Base-by-base conservation (phyloP, 2,329 filamentous ascomycete genomes). In the Cercospora sojina region DNA sequence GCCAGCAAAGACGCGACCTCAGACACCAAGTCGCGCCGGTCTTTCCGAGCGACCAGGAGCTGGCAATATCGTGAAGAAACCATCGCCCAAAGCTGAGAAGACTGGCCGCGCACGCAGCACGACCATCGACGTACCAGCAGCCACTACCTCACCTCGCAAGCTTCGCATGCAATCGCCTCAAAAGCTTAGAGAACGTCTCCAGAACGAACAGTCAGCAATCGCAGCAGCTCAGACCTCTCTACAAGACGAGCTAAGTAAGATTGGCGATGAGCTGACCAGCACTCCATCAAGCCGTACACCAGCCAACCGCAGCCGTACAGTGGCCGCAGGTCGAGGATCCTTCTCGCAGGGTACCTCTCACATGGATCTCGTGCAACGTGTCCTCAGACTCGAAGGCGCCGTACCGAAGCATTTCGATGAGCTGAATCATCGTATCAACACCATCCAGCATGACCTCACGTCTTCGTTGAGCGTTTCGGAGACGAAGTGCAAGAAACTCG, bases 101-200 rank as follows among this genome's bases (percentile, higher is more conserved):
- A 63, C 64, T 25, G 51, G 58, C 2, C 49, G 67, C 43, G 31
- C 59, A 20, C 67, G 70, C 8, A 70, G 70, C 59, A 65, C 60
- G 18, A 70, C 70, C 2, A 63, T 60, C 13, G 67, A 62, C 23
- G 64, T 23, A 8, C 64, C 68, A 25, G 56, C 62, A 55, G 20
- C 65, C 35, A 18, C 47, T 29, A 56, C 41, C n/a, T 58, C 43
- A 20, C 60, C 23, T 31, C 69, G 57, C 32, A 93, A 91, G 76
- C 82, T 94, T 20, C 81, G 83, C 49, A 84, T 88, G 83, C 87
- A 88, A 73, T 87, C 84, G 41, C 86, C 87, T 3, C 86, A 88
- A 71, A 88, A 88, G 78, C 80, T 89, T 51, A 90, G 93, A 18
- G 93, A 97, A 80, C 89, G 94, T 35, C 84, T 97, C 0, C 90